phyloP scores from a whole-genome alignment of 1,284 basidiomycete genomes.

The Leccinum holopus region DNA sequence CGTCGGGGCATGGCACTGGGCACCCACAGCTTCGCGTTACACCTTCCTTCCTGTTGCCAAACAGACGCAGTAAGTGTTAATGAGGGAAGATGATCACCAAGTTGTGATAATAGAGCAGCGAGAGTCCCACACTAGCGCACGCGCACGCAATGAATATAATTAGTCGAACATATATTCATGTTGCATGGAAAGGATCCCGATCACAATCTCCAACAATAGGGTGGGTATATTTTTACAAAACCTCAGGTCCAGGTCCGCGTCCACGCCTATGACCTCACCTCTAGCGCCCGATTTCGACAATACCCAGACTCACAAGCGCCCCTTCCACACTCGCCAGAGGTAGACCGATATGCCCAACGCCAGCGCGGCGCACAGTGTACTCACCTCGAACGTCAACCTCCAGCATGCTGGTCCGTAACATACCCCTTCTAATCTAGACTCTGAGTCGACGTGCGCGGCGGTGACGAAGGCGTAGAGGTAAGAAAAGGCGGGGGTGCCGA shows the following conservation, averaged over 20 bases:
- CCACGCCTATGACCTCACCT: too few species aligned
- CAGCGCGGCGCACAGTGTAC: conserved; percentile 41
- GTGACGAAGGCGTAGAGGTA: conserved; percentile 72
- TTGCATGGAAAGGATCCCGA: not conserved
- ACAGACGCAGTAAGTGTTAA: too few species aligned
- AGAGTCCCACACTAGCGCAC: not conserved
- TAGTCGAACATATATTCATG: not conserved
- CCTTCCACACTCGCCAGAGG: conserved; percentile 64
- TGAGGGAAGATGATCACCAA: too few species aligned
- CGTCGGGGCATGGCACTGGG: too few species aligned
- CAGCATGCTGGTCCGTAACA: conserved; percentile 65
- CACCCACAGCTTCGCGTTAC: too few species aligned
- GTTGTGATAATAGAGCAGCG: too few species aligned
- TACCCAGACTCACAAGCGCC: conserved; percentile 40
- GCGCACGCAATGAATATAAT: not conserved
- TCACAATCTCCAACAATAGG: too few species aligned
- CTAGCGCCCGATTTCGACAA: not conserved
- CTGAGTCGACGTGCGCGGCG: conserved; percentile 42
- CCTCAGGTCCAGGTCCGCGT: too few species aligned
- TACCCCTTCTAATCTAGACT: conserved; percentile 35
- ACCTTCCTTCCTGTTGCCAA: too few species aligned
- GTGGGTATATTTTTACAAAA: too few species aligned
- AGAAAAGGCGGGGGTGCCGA: conserved; percentile 71
- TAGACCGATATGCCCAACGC: conserved; percentile 45
- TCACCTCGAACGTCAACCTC: conserved; percentile 60